These are phyloP conservation scores for Sporobolomyces phaffii DNA, from an alignment of 768 basidiomycete species.

Conservation along the genomic window DNA sequence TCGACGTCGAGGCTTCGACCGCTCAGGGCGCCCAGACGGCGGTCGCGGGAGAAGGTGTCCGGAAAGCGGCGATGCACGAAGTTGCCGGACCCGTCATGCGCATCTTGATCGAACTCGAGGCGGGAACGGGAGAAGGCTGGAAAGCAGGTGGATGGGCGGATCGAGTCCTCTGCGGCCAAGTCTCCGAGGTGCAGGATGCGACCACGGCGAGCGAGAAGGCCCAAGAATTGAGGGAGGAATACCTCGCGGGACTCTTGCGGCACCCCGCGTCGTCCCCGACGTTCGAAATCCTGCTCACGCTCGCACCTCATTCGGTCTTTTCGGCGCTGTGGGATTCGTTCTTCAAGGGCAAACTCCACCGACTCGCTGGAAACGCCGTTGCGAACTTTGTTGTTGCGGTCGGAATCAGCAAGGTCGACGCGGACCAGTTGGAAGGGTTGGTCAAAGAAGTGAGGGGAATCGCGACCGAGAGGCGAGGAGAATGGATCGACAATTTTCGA, in stretches of 20 bases:
- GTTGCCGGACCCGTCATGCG: constrained; percentile 29
- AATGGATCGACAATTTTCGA: constrained; percentile 57
- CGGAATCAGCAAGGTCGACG: constrained; percentile 61
- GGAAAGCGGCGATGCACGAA: constrained; percentile 36
- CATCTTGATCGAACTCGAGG: constrained; percentile 32
- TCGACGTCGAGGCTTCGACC: constrained; percentile 22
- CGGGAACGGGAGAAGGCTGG: constrained; percentile 18
- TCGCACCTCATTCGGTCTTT: constrained; percentile 61
- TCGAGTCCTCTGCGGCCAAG: constrained; percentile 31
- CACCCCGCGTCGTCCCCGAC: constrained; percentile 85
- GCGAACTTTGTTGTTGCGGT: constrained; percentile 89
- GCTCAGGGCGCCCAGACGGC: not conserved
- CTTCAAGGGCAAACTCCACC: constrained; percentile 63
- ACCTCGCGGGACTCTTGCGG: constrained; percentile 70
- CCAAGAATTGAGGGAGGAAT: constrained; percentile 55
- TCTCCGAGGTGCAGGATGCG: constrained; percentile 17
- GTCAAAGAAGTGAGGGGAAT: constrained; percentile 58
- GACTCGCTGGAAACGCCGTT: constrained; percentile 76
- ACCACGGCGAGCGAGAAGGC: constrained; percentile 47
- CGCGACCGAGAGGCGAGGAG: constrained; percentile 52
- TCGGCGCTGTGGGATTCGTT: constrained; percentile 67
- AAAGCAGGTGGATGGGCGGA: constrained; percentile 31
- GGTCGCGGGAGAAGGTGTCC: constrained; percentile 27
- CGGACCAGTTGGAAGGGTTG: constrained; percentile 55
- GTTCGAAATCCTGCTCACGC: constrained; percentile 68